Base-by-base conservation (phyloP, 306 rosid species). In the Phaseolus lunatus region DNA sequence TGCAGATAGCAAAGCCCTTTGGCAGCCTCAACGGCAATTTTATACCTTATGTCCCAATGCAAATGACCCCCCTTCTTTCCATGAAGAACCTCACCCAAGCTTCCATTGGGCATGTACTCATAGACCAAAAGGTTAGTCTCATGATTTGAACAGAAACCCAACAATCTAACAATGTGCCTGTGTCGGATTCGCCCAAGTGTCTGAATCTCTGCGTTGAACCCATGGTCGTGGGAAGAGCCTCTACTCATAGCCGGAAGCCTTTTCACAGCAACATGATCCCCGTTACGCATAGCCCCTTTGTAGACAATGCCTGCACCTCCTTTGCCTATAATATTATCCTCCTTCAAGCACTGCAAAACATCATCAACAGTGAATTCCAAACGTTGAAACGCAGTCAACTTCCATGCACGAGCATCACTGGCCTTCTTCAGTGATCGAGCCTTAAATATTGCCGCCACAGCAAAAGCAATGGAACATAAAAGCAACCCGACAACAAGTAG, bases 221-320 rank as follows among this genome's bases (percentile, higher is more conserved):
- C 98, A 65, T 94, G 98, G 79, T 94, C 98, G 68, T 94, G 96
- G 54, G 98, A 92, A 14, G 98, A 92, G 10, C 98, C 93, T 37
- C 98, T 79, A 59, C 94, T 90, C 96, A 94, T 94, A 35, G 82
- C 92, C 2, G 97, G 98, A 23, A 94, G 90, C 76, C 98, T 88
- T 81, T 94, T 94, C 44, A 94, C 98, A 27, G 98, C 98, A 56
- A 94, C 93, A 1, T 83, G 82, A 2, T 90, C 98, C 27, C 96
- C 93, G 52, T 80, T 86, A 1, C 87, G 87, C 97, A 92, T 94
- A 6, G 87, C 76, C 11, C 97, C 98, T 43, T 94, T 94, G 80
- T 94, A 94, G 13, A 94, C 98, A 87, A 90, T 94, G 72, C 98
- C 98, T n/a, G 98, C 98, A 37, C 98, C 98, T 50, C 98, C 98